Conservation (phyloP, 2,329 filamentous ascomycete genomes). For the Davidsoniella neocaledoniae region DNA sequence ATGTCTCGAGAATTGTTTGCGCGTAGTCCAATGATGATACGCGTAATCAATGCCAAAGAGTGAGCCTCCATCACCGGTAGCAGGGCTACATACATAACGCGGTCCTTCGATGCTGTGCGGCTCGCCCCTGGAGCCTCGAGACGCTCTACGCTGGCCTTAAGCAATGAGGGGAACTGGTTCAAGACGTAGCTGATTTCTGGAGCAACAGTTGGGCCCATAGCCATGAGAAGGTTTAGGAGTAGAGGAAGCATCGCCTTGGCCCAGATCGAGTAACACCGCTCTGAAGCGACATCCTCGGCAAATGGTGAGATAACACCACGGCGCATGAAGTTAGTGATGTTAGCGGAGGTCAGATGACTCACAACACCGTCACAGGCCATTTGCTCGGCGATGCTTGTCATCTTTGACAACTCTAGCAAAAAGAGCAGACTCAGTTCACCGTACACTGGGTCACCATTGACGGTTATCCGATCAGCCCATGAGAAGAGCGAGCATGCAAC, state of each 20-base stretch:
- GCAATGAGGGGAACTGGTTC: conserved; percentile 71
- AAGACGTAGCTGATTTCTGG: conserved; percentile 75
- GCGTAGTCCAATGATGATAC: conserved; percentile 51
- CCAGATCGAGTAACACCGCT: conserved; percentile 81
- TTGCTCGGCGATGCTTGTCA: conserved; percentile 71
- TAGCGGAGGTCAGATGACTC: conserved; percentile 61
- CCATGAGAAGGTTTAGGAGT: conserved; percentile 70
- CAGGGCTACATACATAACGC: conserved; percentile 53
- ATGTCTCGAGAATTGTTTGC: conserved; percentile 52
- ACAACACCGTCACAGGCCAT: conserved; percentile 77
- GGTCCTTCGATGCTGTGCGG: conserved; percentile 28
- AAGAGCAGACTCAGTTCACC: conserved; percentile 84
- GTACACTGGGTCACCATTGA: conserved; percentile 72
- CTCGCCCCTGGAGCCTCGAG: conserved; percentile 47
- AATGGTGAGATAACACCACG: conserved; percentile 59
- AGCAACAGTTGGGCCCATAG: conserved; percentile 65
- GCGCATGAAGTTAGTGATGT: conserved; percentile 61
- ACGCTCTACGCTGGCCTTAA: conserved; percentile 53
- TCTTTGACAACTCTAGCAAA: conserved; percentile 68
- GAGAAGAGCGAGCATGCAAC: conserved; percentile 79
- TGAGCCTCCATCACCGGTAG: conserved; percentile 62
- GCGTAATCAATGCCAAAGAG: conserved; percentile 57
- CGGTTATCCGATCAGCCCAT: conserved; percentile 72
- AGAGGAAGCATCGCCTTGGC: conserved; percentile 72
- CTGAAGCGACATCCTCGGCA: conserved; percentile 48